phyloP scores from a whole-genome alignment of 768 basidiomycete species.

The Pulveroboletus sp. region DNA sequence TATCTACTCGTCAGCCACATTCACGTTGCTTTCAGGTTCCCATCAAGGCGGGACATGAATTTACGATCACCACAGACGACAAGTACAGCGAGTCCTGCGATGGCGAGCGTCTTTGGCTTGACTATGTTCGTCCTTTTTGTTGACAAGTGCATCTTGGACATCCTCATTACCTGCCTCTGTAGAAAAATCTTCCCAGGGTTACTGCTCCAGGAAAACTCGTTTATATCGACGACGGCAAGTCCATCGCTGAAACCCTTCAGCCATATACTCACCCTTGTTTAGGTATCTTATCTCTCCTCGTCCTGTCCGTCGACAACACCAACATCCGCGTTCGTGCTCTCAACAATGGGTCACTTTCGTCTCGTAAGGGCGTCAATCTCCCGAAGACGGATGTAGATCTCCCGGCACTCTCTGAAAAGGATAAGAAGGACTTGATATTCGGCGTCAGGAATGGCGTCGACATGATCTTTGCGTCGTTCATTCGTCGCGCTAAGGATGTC shows the following conservation, averaged over 20 bases:
- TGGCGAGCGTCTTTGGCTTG: constrained; percentile 83
- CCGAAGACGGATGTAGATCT: constrained; percentile 98
- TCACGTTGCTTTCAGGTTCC: constrained; percentile 49
- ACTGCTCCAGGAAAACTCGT: constrained; percentile 96
- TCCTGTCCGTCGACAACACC: constrained; percentile 79
- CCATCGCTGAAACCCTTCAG: background rate
- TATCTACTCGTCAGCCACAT: background rate
- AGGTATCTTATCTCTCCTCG: constrained; percentile 88
- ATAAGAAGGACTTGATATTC: constrained; percentile 91
- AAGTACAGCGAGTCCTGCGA: constrained; percentile 76
- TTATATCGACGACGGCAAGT: constrained; percentile 90
- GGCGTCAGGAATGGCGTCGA: constrained; percentile 98
- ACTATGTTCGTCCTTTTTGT: constrained; percentile 66
- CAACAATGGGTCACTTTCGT: constrained; percentile 90
- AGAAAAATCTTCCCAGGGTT: constrained; percentile 93
- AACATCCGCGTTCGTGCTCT: constrained; percentile 80
- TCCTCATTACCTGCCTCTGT: constrained; percentile 3
- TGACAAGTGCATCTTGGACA: background rate
- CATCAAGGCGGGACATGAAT: constrained; percentile 89
- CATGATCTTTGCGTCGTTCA: constrained; percentile 99
- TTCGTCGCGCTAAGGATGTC: constrained; percentile 93
- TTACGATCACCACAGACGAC: constrained; percentile 80
- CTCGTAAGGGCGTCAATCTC: constrained; percentile 98
- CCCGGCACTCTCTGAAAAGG: constrained; percentile 95
- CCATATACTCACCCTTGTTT: background rate